These are phyloP conservation scores for Francoa sonchifolia DNA, from an alignment of 441 rosid genomes.

Conservation along the genomic window DNA sequence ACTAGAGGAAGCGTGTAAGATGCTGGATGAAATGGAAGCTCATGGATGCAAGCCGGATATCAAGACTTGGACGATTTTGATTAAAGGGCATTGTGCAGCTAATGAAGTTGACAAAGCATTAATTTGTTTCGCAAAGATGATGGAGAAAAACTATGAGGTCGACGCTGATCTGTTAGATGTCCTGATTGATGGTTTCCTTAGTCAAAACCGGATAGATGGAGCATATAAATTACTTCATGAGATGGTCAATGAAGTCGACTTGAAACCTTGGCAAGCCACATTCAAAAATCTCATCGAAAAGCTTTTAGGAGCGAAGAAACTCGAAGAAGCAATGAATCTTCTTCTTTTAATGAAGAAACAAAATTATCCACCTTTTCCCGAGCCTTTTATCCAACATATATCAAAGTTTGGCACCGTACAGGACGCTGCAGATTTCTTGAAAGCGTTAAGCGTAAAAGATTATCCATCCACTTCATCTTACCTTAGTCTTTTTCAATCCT, in stretches of 20 bases:
- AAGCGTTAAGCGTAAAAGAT: conserved; percentile 43
- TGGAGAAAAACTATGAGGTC: conserved; percentile 34
- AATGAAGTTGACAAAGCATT: conserved; percentile 50
- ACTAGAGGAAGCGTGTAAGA: conserved; percentile 55
- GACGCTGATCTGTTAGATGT: conserved; percentile 64
- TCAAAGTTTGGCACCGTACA: conserved; percentile 61
- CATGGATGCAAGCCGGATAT: conserved; percentile 54
- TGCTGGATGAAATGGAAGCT: conserved; percentile 59
- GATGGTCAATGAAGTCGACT: conserved; percentile 32
- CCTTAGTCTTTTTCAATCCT: conserved; percentile 35
- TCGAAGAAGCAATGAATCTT: conserved; percentile 67
- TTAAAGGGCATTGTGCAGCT: conserved; percentile 67
- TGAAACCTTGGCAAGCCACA: conserved; percentile 80
- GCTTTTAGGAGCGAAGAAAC: conserved; percentile 52
- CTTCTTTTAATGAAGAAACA: conserved; percentile 59
- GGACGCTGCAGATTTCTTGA: conserved; percentile 57
- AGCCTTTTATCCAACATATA: conserved; percentile 48
- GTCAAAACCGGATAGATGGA: conserved; percentile 45
- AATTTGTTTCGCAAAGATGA: conserved; percentile 42
- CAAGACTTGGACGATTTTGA: conserved; percentile 86
- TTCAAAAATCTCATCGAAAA: conserved; percentile 52
- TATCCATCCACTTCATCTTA: conserved; percentile 50
- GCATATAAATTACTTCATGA: conserved; percentile 49
- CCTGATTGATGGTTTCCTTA: conserved; percentile 47
- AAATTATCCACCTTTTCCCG: conserved; percentile 41